These are phyloP conservation scores for Saccharomycopsis fibuligera DNA, from an alignment of 805 yeast genomes.

Conservation along the genomic window DNA sequence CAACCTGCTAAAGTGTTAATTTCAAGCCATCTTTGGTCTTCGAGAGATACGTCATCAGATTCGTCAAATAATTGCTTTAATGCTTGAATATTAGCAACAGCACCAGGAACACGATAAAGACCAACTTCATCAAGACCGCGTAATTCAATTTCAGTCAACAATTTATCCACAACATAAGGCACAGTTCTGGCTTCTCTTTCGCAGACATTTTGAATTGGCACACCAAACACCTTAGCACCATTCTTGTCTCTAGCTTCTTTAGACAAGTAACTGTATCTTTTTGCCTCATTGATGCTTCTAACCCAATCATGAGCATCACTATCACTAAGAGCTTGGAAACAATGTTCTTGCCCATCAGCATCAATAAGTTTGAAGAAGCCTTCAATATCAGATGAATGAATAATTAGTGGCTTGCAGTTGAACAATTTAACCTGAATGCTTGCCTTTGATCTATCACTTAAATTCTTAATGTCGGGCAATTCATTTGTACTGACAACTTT, in stretches of 20 bases:
- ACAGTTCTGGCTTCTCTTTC: slow-evolving; percentile 54
- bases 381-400: slow-evolving; percentile 32
- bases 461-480: slow-evolving; percentile 47
- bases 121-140: slow-evolving; percentile 90
- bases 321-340: slow-evolving; percentile 61
- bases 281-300: slow-evolving; percentile 33
- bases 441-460: slow-evolving; percentile 43
- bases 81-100: slow-evolving; percentile 49
- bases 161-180: slow-evolving; percentile 60
- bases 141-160: slow-evolving; percentile 73
- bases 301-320: slow-evolving; percentile 74
- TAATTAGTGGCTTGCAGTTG: slow-evolving; percentile 32
- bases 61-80: slow-evolving; percentile 50
- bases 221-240: slow-evolving; percentile 67
- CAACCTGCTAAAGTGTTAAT: slow-evolving; percentile 85
- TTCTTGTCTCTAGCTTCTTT: slow-evolving; percentile 34
- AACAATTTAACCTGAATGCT: slow-evolving; percentile 38
- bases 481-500: slow-evolving; percentile 44
- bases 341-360: slow-evolving; percentile 45
- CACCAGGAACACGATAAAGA: slow-evolving; percentile 69
- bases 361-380: slow-evolving; percentile 39
- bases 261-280: slow-evolving; percentile 37
- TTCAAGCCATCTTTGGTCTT: slow-evolving; percentile 62
- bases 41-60: slow-evolving; percentile 37
- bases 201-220: slow-evolving; percentile 74